A percentile compares a stretch with the other conserved stretches of the same genome.
These are phyloP conservation scores for Penicillium chermesinum DNA, from an alignment of 495 filamentous ascomycete genomes.

Conservation along the genomic window DNA sequence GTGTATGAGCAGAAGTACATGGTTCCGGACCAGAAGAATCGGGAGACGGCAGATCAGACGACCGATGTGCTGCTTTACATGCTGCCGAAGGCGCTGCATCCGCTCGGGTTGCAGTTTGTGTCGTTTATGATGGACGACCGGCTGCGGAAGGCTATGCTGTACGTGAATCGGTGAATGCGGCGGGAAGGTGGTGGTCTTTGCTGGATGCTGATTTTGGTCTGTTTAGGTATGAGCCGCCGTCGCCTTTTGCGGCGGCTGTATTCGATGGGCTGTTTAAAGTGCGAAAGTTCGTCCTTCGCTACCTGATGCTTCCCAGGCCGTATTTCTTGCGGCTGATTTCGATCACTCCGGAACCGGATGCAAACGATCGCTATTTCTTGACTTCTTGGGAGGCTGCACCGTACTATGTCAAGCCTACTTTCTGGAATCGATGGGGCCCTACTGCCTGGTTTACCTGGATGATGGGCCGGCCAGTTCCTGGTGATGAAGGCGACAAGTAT, in stretches of 20 bases:
- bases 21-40: constrained; percentile 52
- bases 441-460: constrained; percentile 48
- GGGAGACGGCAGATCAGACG: constrained; percentile 50
- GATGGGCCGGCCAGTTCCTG: constrained; percentile 54
- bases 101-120: constrained; percentile 46
- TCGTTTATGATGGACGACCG: constrained; percentile 59
- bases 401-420: constrained; percentile 56
- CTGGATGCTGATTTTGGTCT: neutral
- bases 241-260: constrained; percentile 24
- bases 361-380: constrained; percentile 45
- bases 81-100: constrained; percentile 46
- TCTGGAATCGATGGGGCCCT: constrained; percentile 58
- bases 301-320: constrained; percentile 52
- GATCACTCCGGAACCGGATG: constrained; percentile 40
- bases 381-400: constrained; percentile 49
- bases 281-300: constrained; percentile 50
- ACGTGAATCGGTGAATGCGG: too few relatives aligned
- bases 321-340: constrained; percentile 36
- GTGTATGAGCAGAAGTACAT: constrained; percentile 53
- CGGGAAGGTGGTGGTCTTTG: too few relatives aligned
- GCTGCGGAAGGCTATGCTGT: constrained; percentile 61
- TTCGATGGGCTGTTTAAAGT: constrained; percentile 39
- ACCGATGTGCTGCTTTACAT: constrained; percentile 55
- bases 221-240: constrained; percentile 44
- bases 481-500: constrained; percentile 52